Conservation (phyloP, 768 basidiomycete genomes). For the Gloeophyllum trabeum region DNA sequence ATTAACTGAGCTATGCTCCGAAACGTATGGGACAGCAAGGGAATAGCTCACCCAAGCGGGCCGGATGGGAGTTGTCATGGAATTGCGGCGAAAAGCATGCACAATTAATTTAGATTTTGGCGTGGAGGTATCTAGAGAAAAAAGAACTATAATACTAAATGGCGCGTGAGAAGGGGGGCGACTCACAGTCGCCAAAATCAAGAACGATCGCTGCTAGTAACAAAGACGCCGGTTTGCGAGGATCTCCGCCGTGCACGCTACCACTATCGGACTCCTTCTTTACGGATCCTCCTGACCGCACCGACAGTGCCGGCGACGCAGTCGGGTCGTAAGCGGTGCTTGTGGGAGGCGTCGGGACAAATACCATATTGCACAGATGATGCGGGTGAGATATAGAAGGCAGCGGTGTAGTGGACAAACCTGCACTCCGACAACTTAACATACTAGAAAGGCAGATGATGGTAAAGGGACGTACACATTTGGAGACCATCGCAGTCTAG, state of each 20-base stretch:
- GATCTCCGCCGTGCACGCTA: too few relatives aligned
- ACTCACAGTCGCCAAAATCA: conserved; percentile 54
- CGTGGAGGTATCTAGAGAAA: neutral
- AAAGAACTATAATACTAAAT: too few relatives aligned
- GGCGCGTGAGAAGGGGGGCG: neutral
- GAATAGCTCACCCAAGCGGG: neutral
- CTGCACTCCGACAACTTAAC: conserved; percentile 16
- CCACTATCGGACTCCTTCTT: too few relatives aligned
- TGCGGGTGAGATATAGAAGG: conserved; percentile 28
- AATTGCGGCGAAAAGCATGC: neutral
- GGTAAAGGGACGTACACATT: conserved; percentile 26
- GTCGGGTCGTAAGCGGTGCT: too few relatives aligned
- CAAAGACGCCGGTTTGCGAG: conserved; percentile 19
- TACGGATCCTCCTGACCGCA: too few relatives aligned
- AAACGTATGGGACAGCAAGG: neutral
- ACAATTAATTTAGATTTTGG: neutral
- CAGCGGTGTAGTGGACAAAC: conserved; percentile 30
- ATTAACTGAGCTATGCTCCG: neutral
- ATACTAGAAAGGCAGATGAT: conserved; percentile 1
- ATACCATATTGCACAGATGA: conserved; percentile 31
- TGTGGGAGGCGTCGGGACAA: conserved; percentile 23
- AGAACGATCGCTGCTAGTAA: conserved; percentile 42
- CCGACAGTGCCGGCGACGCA: too few relatives aligned
- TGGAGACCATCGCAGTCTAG: conserved; percentile 32
- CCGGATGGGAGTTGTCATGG: neutral